Base-by-base conservation (phyloP, 352 stramenopile species). In the Phytophthora tentaculata region DNA sequence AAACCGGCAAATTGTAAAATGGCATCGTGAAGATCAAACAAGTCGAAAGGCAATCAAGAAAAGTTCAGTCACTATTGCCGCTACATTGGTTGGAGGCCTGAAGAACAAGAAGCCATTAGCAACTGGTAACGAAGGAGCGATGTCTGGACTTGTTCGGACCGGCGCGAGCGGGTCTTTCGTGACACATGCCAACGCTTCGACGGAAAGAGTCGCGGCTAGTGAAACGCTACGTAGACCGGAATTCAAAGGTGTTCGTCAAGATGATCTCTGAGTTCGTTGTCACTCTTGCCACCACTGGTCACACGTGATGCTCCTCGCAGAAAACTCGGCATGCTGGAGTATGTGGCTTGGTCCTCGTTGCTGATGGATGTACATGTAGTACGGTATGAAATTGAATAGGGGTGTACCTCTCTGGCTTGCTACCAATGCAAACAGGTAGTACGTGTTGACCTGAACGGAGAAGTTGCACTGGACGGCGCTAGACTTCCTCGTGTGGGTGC, bases 191-290 rank as follows among this genome's bases (percentile, higher is more conserved):
- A 29, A 51, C 44, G 47, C 23, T 53, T 29, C 29, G 20, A 45
- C 50, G 48, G 64, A 71, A 66, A 58, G 43, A 71, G 64, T 71
- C 50, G 49, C 39, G 23, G 49, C 56, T 71, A 62, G 57, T 26
- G 64, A 67, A 67, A 67, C 57, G 41, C 22, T 6, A 43, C 28
- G 28, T 32, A 32, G 28, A 8, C 4, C 4, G 28, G 28, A 32
- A 8, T 32, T n/a, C n/a, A n/a, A n/a, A n/a, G n/a, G n/a, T n/a
- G n/a, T n/a, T n/a, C n/a, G n/a, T n/a, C n/a, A n/a, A n/a, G n/a
- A n/a, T n/a, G n/a, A n/a, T 8, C 26, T 32, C 26, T 8, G 26
- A 32, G 26, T 32, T 32, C 26, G 26, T 32, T 32, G 26, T 32
- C 8, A 3, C 26, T 3, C 26, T 32, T 32, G 26, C 26, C 8